Conservation (phyloP, 1,284 basidiomycete species). For the Athelia sp. region DNA sequence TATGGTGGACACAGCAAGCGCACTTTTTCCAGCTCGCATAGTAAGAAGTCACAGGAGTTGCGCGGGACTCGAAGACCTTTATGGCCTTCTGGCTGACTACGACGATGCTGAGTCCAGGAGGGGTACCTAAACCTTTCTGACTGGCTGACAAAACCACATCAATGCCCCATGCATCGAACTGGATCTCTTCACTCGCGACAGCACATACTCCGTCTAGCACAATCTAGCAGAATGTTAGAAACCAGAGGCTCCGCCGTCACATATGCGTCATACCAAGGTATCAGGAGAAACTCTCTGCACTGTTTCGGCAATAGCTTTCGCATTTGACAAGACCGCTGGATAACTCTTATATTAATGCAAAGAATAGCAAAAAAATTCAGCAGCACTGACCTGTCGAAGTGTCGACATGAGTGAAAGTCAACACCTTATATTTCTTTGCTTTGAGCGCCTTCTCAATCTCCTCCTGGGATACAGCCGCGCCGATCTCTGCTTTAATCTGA, state of each 20-base stretch:
- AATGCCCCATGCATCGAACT: slow-evolving; percentile 90
- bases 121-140: slow-evolving; percentile 93
- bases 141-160: slow-evolving; percentile 89
- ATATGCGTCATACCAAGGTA: slow-evolving; percentile 54
- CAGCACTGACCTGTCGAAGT: slow-evolving; percentile 72
- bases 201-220: slow-evolving; percentile 93
- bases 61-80: slow-evolving; percentile 67
- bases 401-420: slow-evolving; percentile 95
- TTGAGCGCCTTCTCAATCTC: slow-evolving; percentile 74
- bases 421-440: slow-evolving; percentile 83
- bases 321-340: slow-evolving; percentile 74
- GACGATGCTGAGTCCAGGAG: slow-evolving; percentile 91
- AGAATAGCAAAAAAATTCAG: neutral
- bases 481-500: slow-evolving; percentile 80
- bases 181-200: slow-evolving; percentile 94
- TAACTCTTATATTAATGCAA: slow-evolving; percentile 28
- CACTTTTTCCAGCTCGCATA: slow-evolving; percentile 89
- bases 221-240: slow-evolving; percentile 36
- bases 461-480: slow-evolving; percentile 62
- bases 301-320: slow-evolving; percentile 72
- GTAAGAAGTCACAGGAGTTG: slow-evolving; percentile 72
- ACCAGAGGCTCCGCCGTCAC: too few species aligned
- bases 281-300: slow-evolving; percentile 82
- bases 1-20: slow-evolving; percentile 8
- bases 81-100: slow-evolving; percentile 82